These are phyloP conservation scores for Lagerstroemia speciosa DNA, from an alignment of 345 rosid species.

Conservation along the genomic window DNA sequence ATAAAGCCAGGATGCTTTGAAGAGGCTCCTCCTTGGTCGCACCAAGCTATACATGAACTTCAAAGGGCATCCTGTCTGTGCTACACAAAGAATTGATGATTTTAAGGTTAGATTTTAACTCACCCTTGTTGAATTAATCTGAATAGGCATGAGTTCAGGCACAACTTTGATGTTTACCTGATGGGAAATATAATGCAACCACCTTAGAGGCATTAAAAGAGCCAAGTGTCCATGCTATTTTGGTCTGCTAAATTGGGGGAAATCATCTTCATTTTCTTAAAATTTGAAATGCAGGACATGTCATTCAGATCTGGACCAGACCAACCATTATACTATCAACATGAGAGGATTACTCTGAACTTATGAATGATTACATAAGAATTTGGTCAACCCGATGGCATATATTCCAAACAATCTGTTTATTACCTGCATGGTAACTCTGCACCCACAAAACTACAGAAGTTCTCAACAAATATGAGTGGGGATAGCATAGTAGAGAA, in stretches of 20 bases:
- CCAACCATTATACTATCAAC: neutral
- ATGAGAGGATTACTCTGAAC: neutral
- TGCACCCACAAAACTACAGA: neutral
- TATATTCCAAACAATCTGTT: neutral
- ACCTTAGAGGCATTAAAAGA: neutral
- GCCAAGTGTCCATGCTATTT: neutral
- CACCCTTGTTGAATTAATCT: slow-evolving; percentile 71
- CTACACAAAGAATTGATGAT: neutral
- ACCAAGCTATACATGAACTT: neutral
- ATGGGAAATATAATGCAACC: slow-evolving; percentile 1
- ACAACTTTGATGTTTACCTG: slow-evolving; percentile 59
- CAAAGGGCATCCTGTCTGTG: neutral
- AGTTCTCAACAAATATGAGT: neutral
- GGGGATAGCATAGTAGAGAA: no score
- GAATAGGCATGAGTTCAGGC: slow-evolving; percentile 60
- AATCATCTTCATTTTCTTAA: neutral
- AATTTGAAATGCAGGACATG: neutral
- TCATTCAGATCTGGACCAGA: neutral
- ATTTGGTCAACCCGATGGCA: neutral
- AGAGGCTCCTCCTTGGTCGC: neutral
- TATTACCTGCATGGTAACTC: neutral
- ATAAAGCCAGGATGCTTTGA: neutral
- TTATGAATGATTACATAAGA: neutral
- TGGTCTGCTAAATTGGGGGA: neutral
- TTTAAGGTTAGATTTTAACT: slow-evolving; percentile 28